A percentile compares a stretch with the other conserved stretches of the same genome.
Evolutionary conservation across 2,329 filamentous ascomycete species (phyloP).

Genomic region (Coleophoma crateriformis): DNA sequence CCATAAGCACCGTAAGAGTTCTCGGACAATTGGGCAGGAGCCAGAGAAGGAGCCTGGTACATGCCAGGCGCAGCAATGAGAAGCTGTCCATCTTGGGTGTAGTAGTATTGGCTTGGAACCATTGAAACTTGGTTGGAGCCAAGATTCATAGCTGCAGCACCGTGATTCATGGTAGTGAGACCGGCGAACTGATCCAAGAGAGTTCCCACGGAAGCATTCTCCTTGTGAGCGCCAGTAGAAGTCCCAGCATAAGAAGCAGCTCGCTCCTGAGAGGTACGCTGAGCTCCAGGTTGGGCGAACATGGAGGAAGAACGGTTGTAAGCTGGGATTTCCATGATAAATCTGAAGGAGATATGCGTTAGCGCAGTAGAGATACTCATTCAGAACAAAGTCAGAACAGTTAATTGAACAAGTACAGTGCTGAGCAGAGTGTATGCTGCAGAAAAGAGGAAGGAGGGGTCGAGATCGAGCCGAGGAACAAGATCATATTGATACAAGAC

Average conservation of each 20-base stretch:
- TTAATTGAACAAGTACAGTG: too few species aligned
- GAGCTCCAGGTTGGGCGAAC: constrained; percentile 24
- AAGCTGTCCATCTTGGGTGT: constrained; percentile 28
- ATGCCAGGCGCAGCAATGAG: constrained; percentile 22
- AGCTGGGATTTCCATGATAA: constrained; percentile 14
- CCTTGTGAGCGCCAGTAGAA: constrained; percentile 11
- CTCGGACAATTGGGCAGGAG: constrained; percentile 20
- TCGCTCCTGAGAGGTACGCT: constrained; percentile 23
- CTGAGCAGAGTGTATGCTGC: too few species aligned
- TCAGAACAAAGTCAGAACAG: too few species aligned
- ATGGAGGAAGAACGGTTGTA: constrained; percentile 21
- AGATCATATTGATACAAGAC: too few species aligned
- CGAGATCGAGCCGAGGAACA: too few species aligned
- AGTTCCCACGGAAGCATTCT: constrained; percentile 17
- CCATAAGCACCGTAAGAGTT: constrained; percentile 23
- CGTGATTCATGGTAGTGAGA: constrained; percentile 27
- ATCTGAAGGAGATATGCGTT: constrained; percentile 17
- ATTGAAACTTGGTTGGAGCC: constrained; percentile 21
- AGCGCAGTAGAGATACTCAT: too few species aligned
- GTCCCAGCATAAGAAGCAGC: constrained; percentile 14
- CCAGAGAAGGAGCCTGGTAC: constrained; percentile 23
- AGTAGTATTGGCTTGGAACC: constrained; percentile 24
- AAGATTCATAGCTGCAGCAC: constrained; percentile 17
- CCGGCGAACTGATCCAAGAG: constrained; percentile 24
- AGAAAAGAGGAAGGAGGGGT: too few species aligned